A percentile compares a stretch with the other conserved stretches of the same genome.
Evolutionary conservation across 352 stramenopile genomes (phyloP).

Genomic region (Plasmopara muralis): DNA sequence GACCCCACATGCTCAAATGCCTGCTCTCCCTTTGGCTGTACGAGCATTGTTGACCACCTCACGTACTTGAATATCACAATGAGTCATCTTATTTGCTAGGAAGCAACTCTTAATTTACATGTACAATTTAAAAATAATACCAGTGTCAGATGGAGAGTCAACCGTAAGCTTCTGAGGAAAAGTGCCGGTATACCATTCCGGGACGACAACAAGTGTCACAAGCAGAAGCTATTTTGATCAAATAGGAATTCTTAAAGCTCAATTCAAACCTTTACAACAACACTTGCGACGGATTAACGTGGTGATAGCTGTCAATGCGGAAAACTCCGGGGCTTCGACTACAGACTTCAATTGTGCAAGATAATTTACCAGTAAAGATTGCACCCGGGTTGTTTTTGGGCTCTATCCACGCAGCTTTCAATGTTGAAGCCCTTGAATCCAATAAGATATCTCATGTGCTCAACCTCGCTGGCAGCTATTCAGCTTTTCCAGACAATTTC

Average conservation of each 20-base stretch:
- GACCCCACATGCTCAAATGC: conserved; percentile 56
- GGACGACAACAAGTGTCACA: conserved; percentile 3
- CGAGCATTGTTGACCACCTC: conserved; percentile 79
- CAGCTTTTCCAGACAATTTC: conserved; percentile 85
- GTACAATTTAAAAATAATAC: conserved; percentile 7
- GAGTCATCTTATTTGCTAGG: conserved; percentile 81
- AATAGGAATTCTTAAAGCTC: conserved; percentile 3
- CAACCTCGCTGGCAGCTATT: conserved; percentile 77
- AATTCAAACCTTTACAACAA: conserved; percentile 8
- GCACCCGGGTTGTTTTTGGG: conserved; percentile 68
- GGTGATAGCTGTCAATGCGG: conserved; percentile 30
- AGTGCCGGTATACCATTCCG: conserved; percentile 11
- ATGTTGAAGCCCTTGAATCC: conserved; percentile 72
- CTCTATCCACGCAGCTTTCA: conserved; percentile 84
- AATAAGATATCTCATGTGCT: conserved; percentile 78
- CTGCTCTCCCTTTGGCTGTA: conserved; percentile 72
- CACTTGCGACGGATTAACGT: conserved; percentile 5
- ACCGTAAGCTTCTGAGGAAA: conserved; percentile 12
- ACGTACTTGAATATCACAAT: conserved; percentile 86
- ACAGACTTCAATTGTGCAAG: conserved; percentile 68
- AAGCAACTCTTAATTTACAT: background rate
- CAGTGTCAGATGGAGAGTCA: conserved; percentile 7
- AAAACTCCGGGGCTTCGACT: conserved; percentile 51
- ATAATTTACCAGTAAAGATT: conserved; percentile 79
- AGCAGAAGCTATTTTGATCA: conserved; percentile 23